These are phyloP conservation scores for Cytospora schulzeri DNA, from an alignment of 2,329 filamentous ascomycete species.

Conservation along the genomic window DNA sequence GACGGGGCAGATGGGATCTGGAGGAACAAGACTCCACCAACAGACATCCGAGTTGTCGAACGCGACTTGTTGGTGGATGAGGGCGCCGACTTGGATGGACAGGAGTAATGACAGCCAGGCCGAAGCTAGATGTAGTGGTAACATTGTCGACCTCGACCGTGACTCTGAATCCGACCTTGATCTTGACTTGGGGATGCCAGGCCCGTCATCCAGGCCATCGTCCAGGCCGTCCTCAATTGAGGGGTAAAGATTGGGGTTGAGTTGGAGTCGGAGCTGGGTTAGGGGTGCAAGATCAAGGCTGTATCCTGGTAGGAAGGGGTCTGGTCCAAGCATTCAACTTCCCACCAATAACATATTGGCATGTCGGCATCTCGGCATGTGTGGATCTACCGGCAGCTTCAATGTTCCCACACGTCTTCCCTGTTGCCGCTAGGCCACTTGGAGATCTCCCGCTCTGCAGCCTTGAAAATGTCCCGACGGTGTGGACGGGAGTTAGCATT, in stretches of 20 bases:
- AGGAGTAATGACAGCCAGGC: slow-evolving; percentile 2
- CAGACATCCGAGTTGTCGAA: slow-evolving; percentile 26
- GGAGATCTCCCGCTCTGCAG: slow-evolving; percentile 1
- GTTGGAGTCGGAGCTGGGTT: too few species aligned
- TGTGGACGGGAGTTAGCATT: not conserved
- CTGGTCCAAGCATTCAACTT: too few species aligned
- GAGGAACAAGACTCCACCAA: slow-evolving; percentile 24
- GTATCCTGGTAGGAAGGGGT: too few species aligned
- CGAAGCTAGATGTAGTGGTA: not conserved
- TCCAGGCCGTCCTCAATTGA: too few species aligned
- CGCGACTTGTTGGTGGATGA: slow-evolving; percentile 24
- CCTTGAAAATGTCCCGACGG: not conserved
- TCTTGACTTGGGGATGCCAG: not conserved
- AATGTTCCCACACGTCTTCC: too few species aligned
- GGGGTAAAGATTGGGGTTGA: not conserved
- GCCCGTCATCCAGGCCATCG: too few species aligned
- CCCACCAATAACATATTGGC: too few species aligned
- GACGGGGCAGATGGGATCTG: slow-evolving; percentile 23
- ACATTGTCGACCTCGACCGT: not conserved
- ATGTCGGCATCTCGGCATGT: not conserved
- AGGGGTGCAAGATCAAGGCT: too few species aligned
- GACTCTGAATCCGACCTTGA: not conserved
- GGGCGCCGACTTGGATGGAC: slow-evolving; percentile 6
- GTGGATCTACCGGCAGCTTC: not conserved
- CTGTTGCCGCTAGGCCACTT: not conserved